Base-by-base conservation (phyloP, 2,329 filamentous ascomycete species). In the Fusarium secorum region DNA sequence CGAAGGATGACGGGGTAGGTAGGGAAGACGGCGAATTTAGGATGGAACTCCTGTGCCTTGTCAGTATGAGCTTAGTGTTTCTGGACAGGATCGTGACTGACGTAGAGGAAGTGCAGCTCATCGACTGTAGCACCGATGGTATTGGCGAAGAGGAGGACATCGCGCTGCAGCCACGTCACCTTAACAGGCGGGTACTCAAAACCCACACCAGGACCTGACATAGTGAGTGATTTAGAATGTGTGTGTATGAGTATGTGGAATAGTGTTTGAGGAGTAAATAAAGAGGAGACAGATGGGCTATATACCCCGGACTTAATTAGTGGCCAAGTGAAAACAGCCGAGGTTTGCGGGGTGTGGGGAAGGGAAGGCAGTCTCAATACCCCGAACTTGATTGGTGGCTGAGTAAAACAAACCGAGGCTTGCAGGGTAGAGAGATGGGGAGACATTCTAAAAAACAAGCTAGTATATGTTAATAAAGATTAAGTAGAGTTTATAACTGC, bases 1-100 rank as follows among this genome's bases (percentile, higher is more conserved):
- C 60, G 60, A 8, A 84, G 78, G 60, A 83, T 83, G 70, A 83
- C 80, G 32, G 83, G 80, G 61, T 84, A 85, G 1, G 83, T 85
- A n/a, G 83, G 83, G 66, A 85, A 85, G 11, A 76, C 77, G 20
- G 83, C 79, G 49, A 85, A 85, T 24, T 78, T 75, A 9, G 83
- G 82, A 38, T 85, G 79, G 4, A 82, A 77, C 56, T 85, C 83
- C 71, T 84, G 83, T 24, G 82, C 76, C 28, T 78, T 77, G 55
- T 79, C 76, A 35, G 73, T 75, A 15, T 80, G 79, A 65, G 83
- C 83, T 26, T 81, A 79, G 51, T 79, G 0, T n/a, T 81, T 79
- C 79, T 80, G 4, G 7, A 8, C 6, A 45, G 2, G 3, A 3
- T 41, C 5, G 8, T 3, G 7, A 52, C n/a, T 14, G 13, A 63